Evolutionary conservation across 371 early-diverging fungal genomes (phyloP), one percentile per base, ranked within the genome.

Genomic region (Nosema muscidifuracis): DNA sequence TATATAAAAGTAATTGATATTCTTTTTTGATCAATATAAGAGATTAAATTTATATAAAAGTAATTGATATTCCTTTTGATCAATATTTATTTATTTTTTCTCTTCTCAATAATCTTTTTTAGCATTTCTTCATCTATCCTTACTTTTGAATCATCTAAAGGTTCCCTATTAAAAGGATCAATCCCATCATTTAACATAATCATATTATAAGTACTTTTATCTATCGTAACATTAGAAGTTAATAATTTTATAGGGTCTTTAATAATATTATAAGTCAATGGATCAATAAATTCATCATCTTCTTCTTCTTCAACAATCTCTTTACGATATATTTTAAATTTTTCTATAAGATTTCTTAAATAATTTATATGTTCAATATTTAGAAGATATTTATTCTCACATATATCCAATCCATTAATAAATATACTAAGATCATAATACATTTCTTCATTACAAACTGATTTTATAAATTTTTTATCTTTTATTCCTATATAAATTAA

Each of bases 221-320:
- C 97, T 43, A 96, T 87, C 26, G 89, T 87, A 2, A 86, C 85
- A 55, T 86, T 86, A 2, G 91, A 90, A 3, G 92, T 90, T 24
- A 93, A 92, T 44, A 98, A 77, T 0, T 89, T 83, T n/a, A 97
- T 95, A 0, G 99, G 99, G 73, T 97, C 92, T 64, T 89, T 88
- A 91, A 98, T 98, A 33, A 92, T 81, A 12, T 88, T 86, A 69
- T 82, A 93, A 78, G 95, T 84, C 53, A 97, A 78, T 7, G 96
- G 96, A 83, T 97, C 97, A 86, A 85, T 57, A 66, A 70, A 74
- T 61, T 71, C 68, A 15, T 93, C 91, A 18, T 89, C 92, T 38
- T 90, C 77, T 71, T 88, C 89, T 13, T 83, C 85, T 0, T 77
- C 79, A 10, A 86, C 85, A 31, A 80, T 78, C n/a, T 47, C 71